Evolutionary conservation across 164 flowering plant species (phyloP), one percentile per base, ranked within the genome.

Genomic region (Stephania cephalantha): DNA sequence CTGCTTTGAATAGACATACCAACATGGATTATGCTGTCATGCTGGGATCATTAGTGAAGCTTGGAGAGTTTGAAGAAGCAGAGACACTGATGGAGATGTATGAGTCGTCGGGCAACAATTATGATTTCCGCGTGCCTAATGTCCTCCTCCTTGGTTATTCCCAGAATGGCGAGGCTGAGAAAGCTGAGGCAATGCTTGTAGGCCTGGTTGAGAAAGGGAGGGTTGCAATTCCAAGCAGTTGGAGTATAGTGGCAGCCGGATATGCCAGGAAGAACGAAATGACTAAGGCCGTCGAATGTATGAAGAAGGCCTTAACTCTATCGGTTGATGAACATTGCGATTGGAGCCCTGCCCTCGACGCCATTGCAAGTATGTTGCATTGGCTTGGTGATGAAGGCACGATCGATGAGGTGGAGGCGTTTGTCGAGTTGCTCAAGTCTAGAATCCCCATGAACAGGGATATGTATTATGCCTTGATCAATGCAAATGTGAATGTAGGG

Each of bases 61-160:
- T 92, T 73, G 91, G 78, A 46, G 91, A 80, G 73, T 50, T 87
- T 42, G 87, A 86, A 79, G 90, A 85, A 83, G 92, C 95, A 30
- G 91, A 87, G 80, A 77, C 77, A 66, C 61, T 89, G 58, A 76
- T 89, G 10, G 77, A 83, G 84, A 87, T 88, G 25, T 92, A 95
- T 93, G 90, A 86, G 71, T 80, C 84, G 48, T 90, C 90, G 70
- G 87, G 84, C 7, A 89, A 89, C 79, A 79, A 76, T 71, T 82
- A 85, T 71, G 92, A 90, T 78, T 78, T 87, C 65, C 85, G 85
- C 6, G 83, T 90, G 30, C 88, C 91, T n/a, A 82, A 83, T 15
- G 63, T 65, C 12, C 72, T 89, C 6, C 79, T 92, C 71, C 10
- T 68, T 53, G 88, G 87, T 25, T 87, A 85, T 73, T 71, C 55